Evolutionary conservation across 2,329 filamentous ascomycete species (phyloP).

Genomic region (Alternaria viburni): DNA sequence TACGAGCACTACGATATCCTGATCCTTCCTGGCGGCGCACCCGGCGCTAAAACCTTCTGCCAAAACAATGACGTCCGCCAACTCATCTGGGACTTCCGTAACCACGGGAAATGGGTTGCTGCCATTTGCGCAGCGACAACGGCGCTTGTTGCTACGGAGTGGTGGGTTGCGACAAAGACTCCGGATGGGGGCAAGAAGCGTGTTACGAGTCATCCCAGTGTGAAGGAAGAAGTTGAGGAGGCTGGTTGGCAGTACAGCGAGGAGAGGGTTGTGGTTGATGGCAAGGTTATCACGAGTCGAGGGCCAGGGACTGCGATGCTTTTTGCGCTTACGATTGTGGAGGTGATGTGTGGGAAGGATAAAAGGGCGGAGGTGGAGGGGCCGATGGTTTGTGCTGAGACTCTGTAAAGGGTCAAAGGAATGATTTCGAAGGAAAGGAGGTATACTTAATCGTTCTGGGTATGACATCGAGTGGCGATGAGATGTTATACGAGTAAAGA

Average conservation of each 20-base stretch:
- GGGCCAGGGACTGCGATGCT: slow-evolving; percentile 49
- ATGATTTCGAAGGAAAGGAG: too few relatives aligned
- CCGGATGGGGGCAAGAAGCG: slow-evolving; percentile 22
- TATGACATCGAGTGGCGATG: too few relatives aligned
- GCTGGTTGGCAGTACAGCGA: slow-evolving; percentile 46
- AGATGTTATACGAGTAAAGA: too few relatives aligned
- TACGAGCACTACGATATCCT: slow-evolving; percentile 47
- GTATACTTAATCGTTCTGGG: too few relatives aligned
- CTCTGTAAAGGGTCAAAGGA: slow-evolving; percentile 16
- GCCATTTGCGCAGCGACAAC: slow-evolving; percentile 50
- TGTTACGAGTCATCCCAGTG: slow-evolving; percentile 50
- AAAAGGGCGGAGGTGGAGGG: slow-evolving; percentile 58
- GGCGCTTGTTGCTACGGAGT: slow-evolving; percentile 41
- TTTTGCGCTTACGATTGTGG: slow-evolving; percentile 49
- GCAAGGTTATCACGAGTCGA: slow-evolving; percentile 43
- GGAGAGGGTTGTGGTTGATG: slow-evolving; percentile 46
- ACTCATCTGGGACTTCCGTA: slow-evolving; percentile 39
- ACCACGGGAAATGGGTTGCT: slow-evolving; percentile 40
- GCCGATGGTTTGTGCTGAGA: slow-evolving; percentile 53
- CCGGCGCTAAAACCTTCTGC: slow-evolving; percentile 48
- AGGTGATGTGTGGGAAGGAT: slow-evolving; percentile 48
- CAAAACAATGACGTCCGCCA: too few relatives aligned
- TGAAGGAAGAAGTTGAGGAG: slow-evolving; percentile 37
- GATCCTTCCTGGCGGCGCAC: slow-evolving; percentile 48
- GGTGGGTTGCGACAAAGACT: too few relatives aligned